A percentile compares a stretch with the other conserved stretches of the same genome.
Evolutionary conservation across 2,329 filamentous ascomycete species (phyloP).

Genomic region (Fusarium agapanthi): DNA sequence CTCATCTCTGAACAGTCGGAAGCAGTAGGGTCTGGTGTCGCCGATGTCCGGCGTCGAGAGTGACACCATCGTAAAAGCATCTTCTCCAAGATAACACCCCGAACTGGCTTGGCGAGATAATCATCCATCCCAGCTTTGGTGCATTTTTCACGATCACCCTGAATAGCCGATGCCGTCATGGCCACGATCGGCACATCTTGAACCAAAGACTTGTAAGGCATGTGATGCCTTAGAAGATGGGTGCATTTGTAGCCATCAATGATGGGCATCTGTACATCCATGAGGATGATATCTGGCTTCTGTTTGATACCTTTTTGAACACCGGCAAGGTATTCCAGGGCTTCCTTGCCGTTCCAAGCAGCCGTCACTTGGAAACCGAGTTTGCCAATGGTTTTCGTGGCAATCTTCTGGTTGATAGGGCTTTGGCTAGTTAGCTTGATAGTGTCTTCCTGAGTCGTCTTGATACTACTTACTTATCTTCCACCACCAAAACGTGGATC

Average conservation of each 20-base stretch:
- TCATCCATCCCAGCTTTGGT: conserved; percentile 79
- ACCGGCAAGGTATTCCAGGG: conserved; percentile 74
- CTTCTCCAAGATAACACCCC: conserved; percentile 71
- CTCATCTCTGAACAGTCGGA: conserved; percentile 59
- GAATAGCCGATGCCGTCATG: conserved; percentile 83
- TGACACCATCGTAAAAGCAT: conserved; percentile 76
- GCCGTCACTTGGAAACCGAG: conserved; percentile 76
- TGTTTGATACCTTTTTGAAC: conserved; percentile 59
- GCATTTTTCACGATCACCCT: conserved; percentile 80
- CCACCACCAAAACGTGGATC: conserved; percentile 78
- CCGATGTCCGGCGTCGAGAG: conserved; percentile 39
- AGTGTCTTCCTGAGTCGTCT: not conserved
- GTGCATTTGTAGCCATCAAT: conserved; percentile 83
- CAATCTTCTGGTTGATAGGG: conserved; percentile 78
- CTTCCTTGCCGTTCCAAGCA: conserved; percentile 82
- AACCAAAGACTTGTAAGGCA: conserved; percentile 68
- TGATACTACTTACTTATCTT: conserved; percentile 75
- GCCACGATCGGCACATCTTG: conserved; percentile 77
- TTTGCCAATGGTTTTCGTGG: conserved; percentile 77
- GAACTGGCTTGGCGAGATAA: conserved; percentile 78
- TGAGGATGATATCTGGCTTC: conserved; percentile 78
- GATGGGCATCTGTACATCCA: conserved; percentile 81
- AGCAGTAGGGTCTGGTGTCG: conserved; percentile 40
- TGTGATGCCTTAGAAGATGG: conserved; percentile 73
- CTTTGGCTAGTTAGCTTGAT: conserved; percentile 45